Conservation (phyloP, 2,329 filamentous ascomycete genomes). For the Didymella sp. region DNA sequence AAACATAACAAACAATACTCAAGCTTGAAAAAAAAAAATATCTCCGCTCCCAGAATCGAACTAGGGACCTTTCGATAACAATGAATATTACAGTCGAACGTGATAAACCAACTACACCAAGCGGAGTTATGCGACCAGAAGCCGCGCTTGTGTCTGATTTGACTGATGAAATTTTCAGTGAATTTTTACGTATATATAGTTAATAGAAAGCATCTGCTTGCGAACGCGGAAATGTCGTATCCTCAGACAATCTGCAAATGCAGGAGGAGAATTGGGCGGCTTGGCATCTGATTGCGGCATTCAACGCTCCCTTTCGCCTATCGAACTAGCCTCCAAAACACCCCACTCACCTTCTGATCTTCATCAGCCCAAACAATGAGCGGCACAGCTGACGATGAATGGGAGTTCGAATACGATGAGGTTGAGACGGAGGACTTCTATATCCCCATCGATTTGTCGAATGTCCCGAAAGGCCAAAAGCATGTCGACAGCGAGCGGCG, state of each 20-base stretch:
- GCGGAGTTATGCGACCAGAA: background rate
- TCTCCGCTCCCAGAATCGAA: too few species aligned
- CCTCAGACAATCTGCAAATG: too few species aligned
- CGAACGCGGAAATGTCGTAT: too few species aligned
- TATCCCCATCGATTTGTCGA: slow-evolving; percentile 65
- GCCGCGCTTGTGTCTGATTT: slow-evolving; percentile 11
- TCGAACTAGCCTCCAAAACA: background rate
- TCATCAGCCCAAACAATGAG: background rate
- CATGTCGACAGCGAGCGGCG: slow-evolving; percentile 28
- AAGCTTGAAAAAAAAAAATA: too few species aligned
- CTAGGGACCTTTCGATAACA: too few species aligned
- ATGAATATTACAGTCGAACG: too few species aligned
- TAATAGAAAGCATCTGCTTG: too few species aligned
- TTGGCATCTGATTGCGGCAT: background rate
- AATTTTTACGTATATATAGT: too few species aligned
- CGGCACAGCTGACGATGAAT: slow-evolving; percentile 53
- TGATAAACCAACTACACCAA: too few species aligned
- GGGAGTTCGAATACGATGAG: slow-evolving; percentile 67
- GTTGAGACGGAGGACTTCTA: slow-evolving; percentile 65
- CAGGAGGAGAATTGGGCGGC: too few species aligned
- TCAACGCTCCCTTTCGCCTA: too few species aligned
- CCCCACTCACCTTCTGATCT: background rate
- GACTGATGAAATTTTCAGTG: slow-evolving; percentile 8
- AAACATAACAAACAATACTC: too few species aligned
- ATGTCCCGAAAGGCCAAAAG: slow-evolving; percentile 38